These are phyloP conservation scores for Marasmius sp. DNA, from an alignment of 1,284 basidiomycete species.

Conservation along the genomic window DNA sequence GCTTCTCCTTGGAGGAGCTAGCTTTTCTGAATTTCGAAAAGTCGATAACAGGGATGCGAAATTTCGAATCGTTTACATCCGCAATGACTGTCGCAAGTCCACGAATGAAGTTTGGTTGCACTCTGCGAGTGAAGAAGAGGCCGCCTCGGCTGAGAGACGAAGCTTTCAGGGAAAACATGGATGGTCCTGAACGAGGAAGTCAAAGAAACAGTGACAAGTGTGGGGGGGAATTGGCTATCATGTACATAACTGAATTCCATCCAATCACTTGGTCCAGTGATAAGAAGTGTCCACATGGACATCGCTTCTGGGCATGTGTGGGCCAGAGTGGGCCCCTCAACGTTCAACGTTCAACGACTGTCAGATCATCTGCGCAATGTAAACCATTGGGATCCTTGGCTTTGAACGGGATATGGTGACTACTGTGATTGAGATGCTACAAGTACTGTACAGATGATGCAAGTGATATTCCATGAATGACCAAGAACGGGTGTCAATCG, in stretches of 20 bases:
- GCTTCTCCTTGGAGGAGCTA: conserved; percentile 53
- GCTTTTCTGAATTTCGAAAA: conserved; percentile 66
- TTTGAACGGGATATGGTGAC: not conserved
- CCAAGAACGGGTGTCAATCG: too few species aligned
- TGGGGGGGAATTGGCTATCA: not conserved
- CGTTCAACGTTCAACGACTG: not conserved
- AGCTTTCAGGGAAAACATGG: not conserved
- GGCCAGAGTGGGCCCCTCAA: not conserved
- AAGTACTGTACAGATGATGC: not conserved
- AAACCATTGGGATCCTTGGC: too few species aligned
- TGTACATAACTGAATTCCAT: not conserved
- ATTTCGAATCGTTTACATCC: conserved; percentile 25
- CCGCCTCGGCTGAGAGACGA: not conserved
- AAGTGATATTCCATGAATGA: too few species aligned
- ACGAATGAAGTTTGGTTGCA: conserved; percentile 16
- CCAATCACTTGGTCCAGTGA: not conserved
- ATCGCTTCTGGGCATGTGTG: not conserved
- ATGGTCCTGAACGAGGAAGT: not conserved
- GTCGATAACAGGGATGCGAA: conserved; percentile 74
- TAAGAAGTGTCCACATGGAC: not conserved
- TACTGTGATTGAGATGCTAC: not conserved
- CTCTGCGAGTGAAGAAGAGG: not conserved
- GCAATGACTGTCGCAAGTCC: conserved; percentile 27
- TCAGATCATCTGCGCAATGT: not conserved
- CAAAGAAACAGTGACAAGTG: not conserved